phyloP scores from a whole-genome alignment of 1,284 basidiomycete genomes.

The Trichosporon faecale region DNA sequence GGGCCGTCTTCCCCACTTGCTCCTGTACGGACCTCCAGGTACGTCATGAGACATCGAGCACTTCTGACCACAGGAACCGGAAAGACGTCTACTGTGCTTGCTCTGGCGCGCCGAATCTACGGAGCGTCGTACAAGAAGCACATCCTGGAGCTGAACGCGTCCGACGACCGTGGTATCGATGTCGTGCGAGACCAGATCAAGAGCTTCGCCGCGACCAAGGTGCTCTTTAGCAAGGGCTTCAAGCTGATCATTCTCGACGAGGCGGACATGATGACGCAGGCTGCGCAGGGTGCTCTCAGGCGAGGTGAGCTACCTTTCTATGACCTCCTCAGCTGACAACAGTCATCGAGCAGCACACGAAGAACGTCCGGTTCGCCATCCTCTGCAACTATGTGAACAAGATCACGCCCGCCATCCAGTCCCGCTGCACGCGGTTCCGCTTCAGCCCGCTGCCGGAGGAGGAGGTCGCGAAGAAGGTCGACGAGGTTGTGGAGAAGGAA shows the following conservation, averaged over 20 bases:
- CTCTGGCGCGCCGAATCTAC: conserved; percentile 90
- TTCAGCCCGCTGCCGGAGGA: conserved; percentile 88
- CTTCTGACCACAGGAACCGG: conserved; percentile 63
- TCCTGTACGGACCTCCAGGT: conserved; percentile 96
- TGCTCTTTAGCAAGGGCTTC: conserved; percentile 82
- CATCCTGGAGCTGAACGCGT: conserved; percentile 96
- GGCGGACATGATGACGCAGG: conserved; percentile 99
- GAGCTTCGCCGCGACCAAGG: conserved; percentile 94
- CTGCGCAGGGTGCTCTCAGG: conserved; percentile 91
- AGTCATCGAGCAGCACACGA: conserved; percentile 98
- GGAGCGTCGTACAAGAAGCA: conserved; percentile 76
- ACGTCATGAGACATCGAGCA: neutral
- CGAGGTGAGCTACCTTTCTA: conserved; percentile 59
- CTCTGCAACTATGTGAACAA: conserved; percentile 99
- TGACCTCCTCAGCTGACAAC: conserved; percentile 11
- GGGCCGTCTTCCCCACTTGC: conserved; percentile 86
- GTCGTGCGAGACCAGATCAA: conserved; percentile 99
- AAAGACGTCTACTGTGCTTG: conserved; percentile 97
- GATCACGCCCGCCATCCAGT: conserved; percentile 97
- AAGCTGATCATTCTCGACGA: conserved; percentile 98
- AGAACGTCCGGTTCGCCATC: conserved; percentile 98
- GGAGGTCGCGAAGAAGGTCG: conserved; percentile 80
- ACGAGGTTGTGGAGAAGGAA: conserved; percentile 78
- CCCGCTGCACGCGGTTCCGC: conserved; percentile 93
- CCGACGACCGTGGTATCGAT: conserved; percentile 96